Conservation (phyloP, 1,139 yeast species). For the Hyphopichia fennica region DNA sequence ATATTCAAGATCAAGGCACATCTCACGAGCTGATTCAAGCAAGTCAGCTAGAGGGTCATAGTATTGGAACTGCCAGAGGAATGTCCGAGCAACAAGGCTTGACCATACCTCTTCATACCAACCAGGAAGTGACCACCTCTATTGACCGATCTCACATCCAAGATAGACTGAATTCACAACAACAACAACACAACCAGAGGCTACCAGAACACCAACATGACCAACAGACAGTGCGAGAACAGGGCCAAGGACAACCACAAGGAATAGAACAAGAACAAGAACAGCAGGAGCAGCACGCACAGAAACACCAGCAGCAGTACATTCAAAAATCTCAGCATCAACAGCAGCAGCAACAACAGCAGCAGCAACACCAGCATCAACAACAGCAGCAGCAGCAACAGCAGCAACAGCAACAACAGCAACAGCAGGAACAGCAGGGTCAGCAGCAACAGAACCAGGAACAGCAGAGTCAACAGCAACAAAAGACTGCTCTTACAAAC, state of each 20-base stretch:
- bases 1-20: background rate
- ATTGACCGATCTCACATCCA: too few relatives aligned
- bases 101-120: too few relatives aligned
- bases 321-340: background rate
- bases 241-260: background rate
- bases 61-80: background rate
- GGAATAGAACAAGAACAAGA: background rate
- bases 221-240: too few relatives aligned
- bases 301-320: too few relatives aligned
- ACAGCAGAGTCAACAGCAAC: constrained; percentile 6
- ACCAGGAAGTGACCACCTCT: too few relatives aligned
- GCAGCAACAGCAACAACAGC: background rate
- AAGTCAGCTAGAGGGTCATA: background rate
- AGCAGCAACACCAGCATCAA: background rate
- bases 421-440: background rate
- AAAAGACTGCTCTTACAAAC: constrained; percentile 13
- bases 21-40: background rate
- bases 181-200: too few relatives aligned
- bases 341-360: background rate
- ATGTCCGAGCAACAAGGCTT: background rate
- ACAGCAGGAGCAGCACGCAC: background rate
- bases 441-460: constrained; percentile 1
- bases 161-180: too few relatives aligned
- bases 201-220: too few relatives aligned
- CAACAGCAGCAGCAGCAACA: background rate